Evolutionary conservation across 2,329 filamentous ascomycete species (phyloP), one percentile per base, ranked within the genome.

Genomic region (Bipolaris victoriae): DNA sequence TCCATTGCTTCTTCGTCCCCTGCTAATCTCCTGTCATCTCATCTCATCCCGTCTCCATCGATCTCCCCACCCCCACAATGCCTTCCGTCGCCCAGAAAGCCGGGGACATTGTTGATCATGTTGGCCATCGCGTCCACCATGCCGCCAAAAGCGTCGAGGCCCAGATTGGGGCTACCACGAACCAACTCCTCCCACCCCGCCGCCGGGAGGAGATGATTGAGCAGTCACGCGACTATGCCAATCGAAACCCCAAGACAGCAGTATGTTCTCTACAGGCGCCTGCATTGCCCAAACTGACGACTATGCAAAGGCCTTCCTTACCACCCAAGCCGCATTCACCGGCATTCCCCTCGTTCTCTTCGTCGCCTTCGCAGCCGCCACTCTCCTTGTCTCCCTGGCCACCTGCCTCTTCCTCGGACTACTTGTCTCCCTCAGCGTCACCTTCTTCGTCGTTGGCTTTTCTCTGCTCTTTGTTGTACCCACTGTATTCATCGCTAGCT

Each of bases 271-370:
- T 16, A 11, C 3, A 0, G 13, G 7, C 3, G 1, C 18, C 18
- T 7, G 26, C 4, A n/a, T 2, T 16, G 3, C 10, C 7, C 9
- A 10, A 18, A 15, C 45, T 29, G 13, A 57, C 16, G 9, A n/a
- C 13, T 15, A 9, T 7, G 1, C 13, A 2, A 62, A 91, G 89
- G 85, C 87, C 57, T 91, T 95, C 73, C 71, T 92, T 55, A 76
- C 84, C 44, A 79, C 83, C 29, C 90, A 93, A 72, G 67, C 88
- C 56, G 73, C 86, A 57, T 82, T 92, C 60, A 87, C 86, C 13
- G 83, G 86, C 55, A 75, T 90, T 13, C 91, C 91, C 1, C 67
- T 93, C 57, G 75, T 87, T 39, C 77, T 92, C 61, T 94, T 95
- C 79, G 62, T 83, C 54, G 78, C 84, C 65, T 92, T 93, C 79